phyloP scores from a whole-genome alignment of 768 basidiomycete species.

The Saitozyma podzolica region DNA sequence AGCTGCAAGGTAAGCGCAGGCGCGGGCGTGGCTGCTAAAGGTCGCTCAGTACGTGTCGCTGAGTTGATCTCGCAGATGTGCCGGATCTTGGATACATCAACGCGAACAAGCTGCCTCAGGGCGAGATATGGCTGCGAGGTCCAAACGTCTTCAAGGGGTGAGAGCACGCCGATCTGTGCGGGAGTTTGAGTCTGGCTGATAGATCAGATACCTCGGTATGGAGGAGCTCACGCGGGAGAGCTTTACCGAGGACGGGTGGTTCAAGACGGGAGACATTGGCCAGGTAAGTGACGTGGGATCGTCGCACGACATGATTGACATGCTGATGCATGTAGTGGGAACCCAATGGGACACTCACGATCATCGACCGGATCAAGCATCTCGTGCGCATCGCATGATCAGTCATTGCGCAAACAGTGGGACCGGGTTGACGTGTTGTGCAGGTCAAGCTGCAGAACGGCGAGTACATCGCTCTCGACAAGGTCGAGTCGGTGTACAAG shows the following conservation, averaged over 20 bases:
- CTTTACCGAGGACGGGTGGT: constrained; percentile 50
- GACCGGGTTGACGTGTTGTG: too few species aligned
- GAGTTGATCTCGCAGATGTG: constrained; percentile 26
- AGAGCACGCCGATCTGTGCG: neutral
- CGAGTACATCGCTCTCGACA: constrained; percentile 51
- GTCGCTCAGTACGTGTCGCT: neutral
- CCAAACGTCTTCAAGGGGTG: constrained; percentile 48
- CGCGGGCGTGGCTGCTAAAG: too few species aligned
- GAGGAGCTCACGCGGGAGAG: constrained; percentile 39
- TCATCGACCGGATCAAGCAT: constrained; percentile 52
- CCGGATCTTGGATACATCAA: constrained; percentile 49
- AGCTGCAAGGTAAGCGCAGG: constrained; percentile 32
- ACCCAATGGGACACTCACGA: constrained; percentile 40
- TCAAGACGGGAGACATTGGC: constrained; percentile 52
- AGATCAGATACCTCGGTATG: constrained; percentile 44
- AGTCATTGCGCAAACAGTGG: too few species aligned
- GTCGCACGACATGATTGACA: neutral
- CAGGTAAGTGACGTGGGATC: constrained; percentile 10
- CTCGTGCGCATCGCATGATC: constrained; percentile 30
- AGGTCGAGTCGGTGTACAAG: constrained; percentile 43
- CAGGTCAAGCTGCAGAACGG: constrained; percentile 41
- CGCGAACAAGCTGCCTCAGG: constrained; percentile 44
- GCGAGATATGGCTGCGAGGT: constrained; percentile 49
- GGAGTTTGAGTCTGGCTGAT: neutral
- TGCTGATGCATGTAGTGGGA: constrained; percentile 26